Evolutionary conservation across 1,284 basidiomycete genomes (phyloP), one percentile per base, ranked within the genome.

Genomic region (Fomitiporia mediterranea): DNA sequence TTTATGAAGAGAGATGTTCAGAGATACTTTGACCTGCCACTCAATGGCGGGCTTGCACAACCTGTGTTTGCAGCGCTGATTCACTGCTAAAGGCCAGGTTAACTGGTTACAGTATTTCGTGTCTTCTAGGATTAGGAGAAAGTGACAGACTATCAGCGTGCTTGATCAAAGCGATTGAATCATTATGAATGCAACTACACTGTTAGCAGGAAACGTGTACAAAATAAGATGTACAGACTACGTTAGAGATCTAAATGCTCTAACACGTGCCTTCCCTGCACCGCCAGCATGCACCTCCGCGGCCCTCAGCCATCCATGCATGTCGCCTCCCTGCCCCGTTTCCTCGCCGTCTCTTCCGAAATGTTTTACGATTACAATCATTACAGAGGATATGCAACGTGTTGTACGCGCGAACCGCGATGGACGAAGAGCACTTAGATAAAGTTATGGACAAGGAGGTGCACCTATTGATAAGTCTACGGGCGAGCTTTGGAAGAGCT

Each of bases 321-420:
- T 82, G 93, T 1, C 78, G 98, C 50, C 79, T 96, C 61, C 95
- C 95, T 0, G 84, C 92, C 0, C 93, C 94, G 0, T 86, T 98
- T 62, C 95, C 96, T 0, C 78, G 86, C n/a, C 51, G 67, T 1
- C 74, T 91, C 11, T 98, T 95, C 67, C 65, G 80, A 1, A 76
- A 79, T n/a, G 92, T 90, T 0, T 71, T 80, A 56, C 67, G 70
- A 23, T 69, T 98, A n/a, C n/a, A n/a, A n/a, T n/a, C 4, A 25
- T 19, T 19, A 2, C 94, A 98, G 68, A 76, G 77, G 0, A 70
- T 81, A 0, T 98, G 94, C 70, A 97, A 98, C 69, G 73, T 81
- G 0, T 75, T 98, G 1, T 98, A 99, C 65, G 83, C 92, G 0
- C 79, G 87, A 21, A 77, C 98, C 50, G 89, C 96, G 2, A 77